These are phyloP conservation scores for Mrakia frigida DNA, from an alignment of 768 basidiomycete genomes.

Conservation along the genomic window DNA sequence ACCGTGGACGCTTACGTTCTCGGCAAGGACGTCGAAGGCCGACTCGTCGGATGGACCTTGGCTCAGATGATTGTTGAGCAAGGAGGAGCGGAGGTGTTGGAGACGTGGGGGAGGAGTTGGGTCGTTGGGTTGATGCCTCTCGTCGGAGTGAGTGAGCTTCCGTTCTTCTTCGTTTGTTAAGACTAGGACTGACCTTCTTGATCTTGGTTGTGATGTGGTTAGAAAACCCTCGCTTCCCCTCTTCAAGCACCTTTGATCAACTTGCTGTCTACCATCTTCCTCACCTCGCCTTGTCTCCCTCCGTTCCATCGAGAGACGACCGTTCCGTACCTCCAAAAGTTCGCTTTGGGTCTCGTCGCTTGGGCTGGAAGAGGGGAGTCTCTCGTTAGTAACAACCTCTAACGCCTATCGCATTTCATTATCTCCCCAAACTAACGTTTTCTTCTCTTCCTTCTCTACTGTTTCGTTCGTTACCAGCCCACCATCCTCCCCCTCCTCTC, in stretches of 20 bases:
- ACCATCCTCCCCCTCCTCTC: conserved; percentile 51
- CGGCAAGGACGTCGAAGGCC: conserved; percentile 24
- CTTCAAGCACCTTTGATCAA: conserved; percentile 47
- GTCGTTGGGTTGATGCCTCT: conserved; percentile 21
- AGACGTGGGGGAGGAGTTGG: conserved; percentile 21
- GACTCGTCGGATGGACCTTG: conserved; percentile 28
- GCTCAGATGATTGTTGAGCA: conserved; percentile 23
- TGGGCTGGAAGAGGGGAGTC: conserved; percentile 52
- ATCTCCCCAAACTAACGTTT: too few relatives aligned
- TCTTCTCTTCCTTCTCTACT: too few relatives aligned
- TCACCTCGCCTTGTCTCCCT: conserved; percentile 55
- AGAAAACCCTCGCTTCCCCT: conserved; percentile 48
- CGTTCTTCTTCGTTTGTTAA: conserved; percentile 46
- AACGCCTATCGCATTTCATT: too few relatives aligned
- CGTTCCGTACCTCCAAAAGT: conserved; percentile 66
- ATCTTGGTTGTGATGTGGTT: conserved; percentile 56
- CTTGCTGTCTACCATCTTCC: conserved; percentile 60
- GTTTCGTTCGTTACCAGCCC: conserved; percentile 14
- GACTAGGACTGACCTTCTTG: conserved; percentile 60
- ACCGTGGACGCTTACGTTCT: conserved; percentile 22
- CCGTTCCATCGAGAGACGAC: conserved; percentile 79
- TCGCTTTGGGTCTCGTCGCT: conserved; percentile 56
- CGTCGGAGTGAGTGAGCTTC: conserved; percentile 28
- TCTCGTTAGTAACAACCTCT: conserved; percentile 53
- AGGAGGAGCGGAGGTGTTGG: conserved; percentile 12